These are phyloP conservation scores for Mycena sp. DNA, from an alignment of 1,284 basidiomycete genomes.

Conservation along the genomic window DNA sequence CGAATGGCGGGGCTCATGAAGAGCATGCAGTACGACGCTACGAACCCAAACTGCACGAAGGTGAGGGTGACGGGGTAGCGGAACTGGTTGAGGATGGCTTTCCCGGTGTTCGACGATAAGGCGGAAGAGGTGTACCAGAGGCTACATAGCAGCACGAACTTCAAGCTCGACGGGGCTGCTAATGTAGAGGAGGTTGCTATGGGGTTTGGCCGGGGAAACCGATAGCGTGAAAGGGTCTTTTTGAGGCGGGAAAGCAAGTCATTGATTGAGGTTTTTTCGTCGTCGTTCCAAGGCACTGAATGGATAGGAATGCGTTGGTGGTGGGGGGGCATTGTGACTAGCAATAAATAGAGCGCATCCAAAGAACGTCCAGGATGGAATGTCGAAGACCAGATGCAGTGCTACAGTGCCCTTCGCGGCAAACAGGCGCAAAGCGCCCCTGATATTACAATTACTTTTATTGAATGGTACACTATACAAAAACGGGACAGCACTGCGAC, in stretches of 20 bases:
- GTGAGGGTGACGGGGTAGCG: slow-evolving; percentile 92
- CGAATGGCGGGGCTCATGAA: slow-evolving; percentile 79
- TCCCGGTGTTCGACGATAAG: slow-evolving; percentile 89
- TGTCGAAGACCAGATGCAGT: neutral
- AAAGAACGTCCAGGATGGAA: slow-evolving; percentile 3
- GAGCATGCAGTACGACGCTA: slow-evolving; percentile 86
- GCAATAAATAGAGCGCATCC: slow-evolving; percentile 27
- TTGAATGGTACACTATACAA: neutral
- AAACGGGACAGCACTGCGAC: neutral
- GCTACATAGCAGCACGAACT: slow-evolving; percentile 73
- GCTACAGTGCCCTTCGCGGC: neutral
- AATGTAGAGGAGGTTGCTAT: slow-evolving; percentile 13
- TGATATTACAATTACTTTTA: neutral
- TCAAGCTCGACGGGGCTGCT: slow-evolving; percentile 42
- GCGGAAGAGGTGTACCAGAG: slow-evolving; percentile 90
- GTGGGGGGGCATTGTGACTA: slow-evolving; percentile 18
- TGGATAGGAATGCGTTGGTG: slow-evolving; percentile 32
- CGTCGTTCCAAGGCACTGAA: slow-evolving; percentile 30
- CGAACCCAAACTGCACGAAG: slow-evolving; percentile 97
- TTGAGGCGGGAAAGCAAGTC: slow-evolving; percentile 25
- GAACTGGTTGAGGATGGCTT: slow-evolving; percentile 89
- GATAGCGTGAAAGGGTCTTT: slow-evolving; percentile 19
- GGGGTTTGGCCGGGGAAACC: slow-evolving; percentile 24
- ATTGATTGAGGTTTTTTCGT: slow-evolving; percentile 28
- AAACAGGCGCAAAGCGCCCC: neutral